Conservation (phyloP, 2,329 filamentous ascomycete species). For the Acarospora socialis region DNA sequence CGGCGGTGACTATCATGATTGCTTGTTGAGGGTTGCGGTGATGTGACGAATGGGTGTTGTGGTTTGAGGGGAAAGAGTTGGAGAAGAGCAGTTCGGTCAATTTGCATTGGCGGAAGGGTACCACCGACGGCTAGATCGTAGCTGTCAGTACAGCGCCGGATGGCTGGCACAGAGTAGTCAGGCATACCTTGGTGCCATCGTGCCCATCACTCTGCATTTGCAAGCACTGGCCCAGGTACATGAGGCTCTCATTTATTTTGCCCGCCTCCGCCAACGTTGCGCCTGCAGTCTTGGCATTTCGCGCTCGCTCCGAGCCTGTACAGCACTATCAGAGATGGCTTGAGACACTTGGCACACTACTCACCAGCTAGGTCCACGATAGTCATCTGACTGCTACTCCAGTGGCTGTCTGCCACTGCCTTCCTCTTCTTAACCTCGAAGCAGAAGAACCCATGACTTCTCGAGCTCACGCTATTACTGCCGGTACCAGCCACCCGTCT, state of each 20-base stretch:
- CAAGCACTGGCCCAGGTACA: constrained; percentile 94
- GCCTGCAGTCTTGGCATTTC: constrained; percentile 86
- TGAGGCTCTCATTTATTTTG: constrained; percentile 95
- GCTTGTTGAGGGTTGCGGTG: constrained; percentile 66
- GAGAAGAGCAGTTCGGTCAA: constrained; percentile 74
- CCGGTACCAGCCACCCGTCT: constrained; percentile 78
- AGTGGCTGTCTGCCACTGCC: constrained; percentile 42
- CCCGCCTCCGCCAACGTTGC: constrained; percentile 87
- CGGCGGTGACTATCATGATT: constrained; percentile 92
- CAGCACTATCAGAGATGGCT: constrained; percentile 12
- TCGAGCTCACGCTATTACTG: constrained; percentile 81
- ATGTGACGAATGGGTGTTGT: constrained; percentile 23
- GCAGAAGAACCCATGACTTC: constrained; percentile 93
- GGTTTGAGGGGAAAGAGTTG: constrained; percentile 63
- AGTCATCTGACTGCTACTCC: constrained; percentile 67
- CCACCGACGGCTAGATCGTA: constrained; percentile 46
- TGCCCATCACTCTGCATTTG: constrained; percentile 82
- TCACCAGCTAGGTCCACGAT: constrained; percentile 79
- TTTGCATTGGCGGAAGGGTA: constrained; percentile 73
- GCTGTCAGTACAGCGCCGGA: too few species aligned
- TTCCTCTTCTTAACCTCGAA: constrained; percentile 80
- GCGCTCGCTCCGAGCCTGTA: constrained; percentile 69
- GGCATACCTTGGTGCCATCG: constrained; percentile 53
- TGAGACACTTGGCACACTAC: constrained; percentile 10
- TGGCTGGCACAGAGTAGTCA: background rate